These are phyloP conservation scores for Pseudocercospora pini-densiflorae DNA, from an alignment of 2,329 filamentous ascomycete genomes.

Conservation along the genomic window DNA sequence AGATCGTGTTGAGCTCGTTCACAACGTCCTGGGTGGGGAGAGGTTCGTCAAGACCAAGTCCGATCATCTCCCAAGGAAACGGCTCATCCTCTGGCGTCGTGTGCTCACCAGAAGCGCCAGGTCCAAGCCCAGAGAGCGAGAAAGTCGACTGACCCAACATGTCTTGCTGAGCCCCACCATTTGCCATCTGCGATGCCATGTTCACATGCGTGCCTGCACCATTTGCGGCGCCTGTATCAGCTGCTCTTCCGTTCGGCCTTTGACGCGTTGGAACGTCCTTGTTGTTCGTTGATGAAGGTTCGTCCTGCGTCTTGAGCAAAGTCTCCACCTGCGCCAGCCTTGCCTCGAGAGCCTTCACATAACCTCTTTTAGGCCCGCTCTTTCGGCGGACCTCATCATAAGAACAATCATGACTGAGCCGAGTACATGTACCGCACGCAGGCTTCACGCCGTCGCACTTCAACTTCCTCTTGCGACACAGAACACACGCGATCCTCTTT, in stretches of 20 bases:
- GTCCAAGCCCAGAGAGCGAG: conserved; percentile 13
- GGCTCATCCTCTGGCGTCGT: conserved; percentile 32
- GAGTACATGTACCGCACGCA: conserved; percentile 84
- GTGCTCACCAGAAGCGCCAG: conserved; percentile 13
- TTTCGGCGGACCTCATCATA: conserved; percentile 94
- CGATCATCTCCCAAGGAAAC: conserved; percentile 85
- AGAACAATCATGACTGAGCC: conserved; percentile 83
- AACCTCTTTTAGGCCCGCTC: conserved; percentile 91
- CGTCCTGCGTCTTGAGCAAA: conserved; percentile 74
- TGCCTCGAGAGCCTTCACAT: conserved; percentile 92
- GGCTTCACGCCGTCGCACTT: conserved; percentile 85
- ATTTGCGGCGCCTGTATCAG: not conserved
- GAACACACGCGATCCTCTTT: conserved; percentile 94
- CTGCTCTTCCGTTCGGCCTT: not conserved
- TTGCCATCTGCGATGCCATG: conserved; percentile 19
- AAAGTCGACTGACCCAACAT: conserved; percentile 16
- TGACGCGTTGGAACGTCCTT: not conserved
- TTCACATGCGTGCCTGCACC: conserved; percentile 12
- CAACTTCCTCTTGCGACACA: conserved; percentile 90
- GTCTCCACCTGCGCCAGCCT: conserved; percentile 87
- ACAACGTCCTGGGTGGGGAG: conserved; percentile 79
- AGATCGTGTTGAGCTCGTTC: conserved; percentile 85
- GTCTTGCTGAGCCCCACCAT: conserved; percentile 15
- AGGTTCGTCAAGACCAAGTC: conserved; percentile 79
- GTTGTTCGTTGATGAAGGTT: conserved; percentile 14